Percentiles rank a stretch among this genome's conserved stretches.
Conservation (phyloP, 2,329 filamentous ascomycete genomes). For the Xylariaceae sp. region DNA sequence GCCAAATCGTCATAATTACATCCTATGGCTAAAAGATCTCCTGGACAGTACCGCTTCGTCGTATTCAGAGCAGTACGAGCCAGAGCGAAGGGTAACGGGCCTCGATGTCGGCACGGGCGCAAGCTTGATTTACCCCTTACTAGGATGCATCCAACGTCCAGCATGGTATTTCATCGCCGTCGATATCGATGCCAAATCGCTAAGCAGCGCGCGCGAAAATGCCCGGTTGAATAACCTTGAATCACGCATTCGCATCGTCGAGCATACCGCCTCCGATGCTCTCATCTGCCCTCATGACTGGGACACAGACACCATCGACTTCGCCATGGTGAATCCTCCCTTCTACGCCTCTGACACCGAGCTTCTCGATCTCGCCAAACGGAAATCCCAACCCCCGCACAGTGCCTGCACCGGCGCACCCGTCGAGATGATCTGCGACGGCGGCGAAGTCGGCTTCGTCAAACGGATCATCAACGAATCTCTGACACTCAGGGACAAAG, state of each 20-base stretch:
- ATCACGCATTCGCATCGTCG: constrained; percentile 57
- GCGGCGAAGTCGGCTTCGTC: constrained; percentile 74
- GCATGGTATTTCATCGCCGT: constrained; percentile 69
- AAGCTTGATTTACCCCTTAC: constrained; percentile 83
- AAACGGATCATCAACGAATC: constrained; percentile 66
- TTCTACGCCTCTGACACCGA: constrained; percentile 78
- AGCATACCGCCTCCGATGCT: constrained; percentile 43
- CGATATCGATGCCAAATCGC: constrained; percentile 70
- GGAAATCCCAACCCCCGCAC: constrained; percentile 63
- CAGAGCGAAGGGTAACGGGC: constrained; percentile 53
- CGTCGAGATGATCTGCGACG: constrained; percentile 77
- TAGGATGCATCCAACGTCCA: constrained; percentile 63
- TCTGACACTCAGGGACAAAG: constrained; percentile 48
- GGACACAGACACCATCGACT: constrained; percentile 55
- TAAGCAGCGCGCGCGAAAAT: constrained; percentile 62
- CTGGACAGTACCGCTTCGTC: constrained; percentile 65
- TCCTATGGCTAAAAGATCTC: constrained; percentile 79
- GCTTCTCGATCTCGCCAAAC: constrained; percentile 56
- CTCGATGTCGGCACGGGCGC: constrained; percentile 88
- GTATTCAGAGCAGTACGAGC: constrained; percentile 36
- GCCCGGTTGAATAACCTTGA: constrained; percentile 59
- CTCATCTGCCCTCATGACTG: constrained; percentile 61
- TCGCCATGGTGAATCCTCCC: constrained; percentile 90
- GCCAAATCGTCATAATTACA: constrained; percentile 74
- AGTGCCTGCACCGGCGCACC: constrained; percentile 71